A percentile compares a stretch with the other conserved stretches of the same genome.
These are phyloP conservation scores for Leucoagaricus sp. DNA, from an alignment of 1,284 basidiomycete genomes.

Conservation along the genomic window DNA sequence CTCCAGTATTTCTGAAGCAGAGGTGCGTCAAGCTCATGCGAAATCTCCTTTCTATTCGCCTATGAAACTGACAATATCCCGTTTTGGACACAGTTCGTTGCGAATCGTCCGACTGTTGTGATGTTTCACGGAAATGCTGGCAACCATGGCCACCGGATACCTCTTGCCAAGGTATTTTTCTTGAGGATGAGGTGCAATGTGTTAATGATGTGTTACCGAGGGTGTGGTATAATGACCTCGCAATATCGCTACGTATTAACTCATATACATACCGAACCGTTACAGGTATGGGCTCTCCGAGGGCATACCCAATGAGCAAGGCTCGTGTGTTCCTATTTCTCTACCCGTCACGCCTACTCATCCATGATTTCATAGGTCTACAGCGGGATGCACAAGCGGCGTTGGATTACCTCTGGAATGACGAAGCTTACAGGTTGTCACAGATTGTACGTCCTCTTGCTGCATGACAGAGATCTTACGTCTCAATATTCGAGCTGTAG, in stretches of 20 bases:
- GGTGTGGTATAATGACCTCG: constrained; percentile 43
- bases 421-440: constrained; percentile 70
- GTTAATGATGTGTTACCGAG: constrained; percentile 86
- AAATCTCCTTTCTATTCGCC: neutral
- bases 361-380: constrained; percentile 48
- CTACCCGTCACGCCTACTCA: neutral
- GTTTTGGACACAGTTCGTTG: constrained; percentile 52
- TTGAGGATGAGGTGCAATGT: constrained; percentile 86
- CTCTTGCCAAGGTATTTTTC: constrained; percentile 86
- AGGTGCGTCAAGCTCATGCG: constrained; percentile 37
- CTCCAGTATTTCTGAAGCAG: constrained; percentile 44
- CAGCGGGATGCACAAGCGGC: constrained; percentile 80
- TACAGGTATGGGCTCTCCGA: constrained; percentile 83
- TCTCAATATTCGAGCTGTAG: constrained; percentile 34
- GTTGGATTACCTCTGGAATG: constrained; percentile 75
- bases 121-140: constrained; percentile 94
- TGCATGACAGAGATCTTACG: neutral
- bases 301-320: constrained; percentile 83
- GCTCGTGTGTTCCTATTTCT: constrained; percentile 29
- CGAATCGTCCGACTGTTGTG: constrained; percentile 77
- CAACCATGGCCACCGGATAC: constrained; percentile 85
- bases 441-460: constrained; percentile 51
- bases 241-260: no score
- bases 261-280: no score
- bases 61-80: no score